Evolutionary conservation across 306 rosid genomes (phyloP).

Genomic region (Boehmeria nivea): DNA sequence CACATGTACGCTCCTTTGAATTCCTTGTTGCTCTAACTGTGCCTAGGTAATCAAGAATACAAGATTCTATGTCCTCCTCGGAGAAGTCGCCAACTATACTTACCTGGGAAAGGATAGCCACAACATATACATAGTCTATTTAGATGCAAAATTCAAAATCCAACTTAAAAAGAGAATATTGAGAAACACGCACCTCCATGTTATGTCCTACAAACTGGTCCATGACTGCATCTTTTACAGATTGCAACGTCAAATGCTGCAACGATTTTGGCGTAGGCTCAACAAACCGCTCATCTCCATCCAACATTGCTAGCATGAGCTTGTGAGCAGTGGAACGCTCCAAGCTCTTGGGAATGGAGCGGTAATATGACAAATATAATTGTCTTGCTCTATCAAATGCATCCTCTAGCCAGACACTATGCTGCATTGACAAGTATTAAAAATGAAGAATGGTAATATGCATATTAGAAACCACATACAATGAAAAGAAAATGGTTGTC

Average conservation of each 20-base stretch:
- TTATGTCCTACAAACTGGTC: slow-evolving; percentile 83
- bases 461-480: neutral
- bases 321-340: slow-evolving; percentile 99
- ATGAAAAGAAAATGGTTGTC: neutral
- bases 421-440: slow-evolving; percentile 53
- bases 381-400: slow-evolving; percentile 97
- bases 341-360: slow-evolving; percentile 97
- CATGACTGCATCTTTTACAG: slow-evolving; percentile 91
- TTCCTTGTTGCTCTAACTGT: slow-evolving; percentile 55
- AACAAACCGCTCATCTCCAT: slow-evolving; percentile 89
- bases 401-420: slow-evolving; percentile 96
- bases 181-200: slow-evolving; percentile 72
- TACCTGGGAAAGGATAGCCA: slow-evolving; percentile 43
- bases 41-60: slow-evolving; percentile 94
- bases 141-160: slow-evolving; percentile 16
- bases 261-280: slow-evolving; percentile 91
- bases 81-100: slow-evolving; percentile 88
- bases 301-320: slow-evolving; percentile 96
- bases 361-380: slow-evolving; percentile 82
- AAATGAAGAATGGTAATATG: neutral
- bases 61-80: slow-evolving; percentile 84
- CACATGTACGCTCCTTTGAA: slow-evolving; percentile 31
- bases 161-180: slow-evolving; percentile 13
- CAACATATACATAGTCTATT: slow-evolving; percentile 7
- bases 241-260: slow-evolving; percentile 75